These are phyloP conservation scores for Pseudogymnoascus sp. DNA, from an alignment of 2,329 filamentous ascomycete species.

Conservation along the genomic window DNA sequence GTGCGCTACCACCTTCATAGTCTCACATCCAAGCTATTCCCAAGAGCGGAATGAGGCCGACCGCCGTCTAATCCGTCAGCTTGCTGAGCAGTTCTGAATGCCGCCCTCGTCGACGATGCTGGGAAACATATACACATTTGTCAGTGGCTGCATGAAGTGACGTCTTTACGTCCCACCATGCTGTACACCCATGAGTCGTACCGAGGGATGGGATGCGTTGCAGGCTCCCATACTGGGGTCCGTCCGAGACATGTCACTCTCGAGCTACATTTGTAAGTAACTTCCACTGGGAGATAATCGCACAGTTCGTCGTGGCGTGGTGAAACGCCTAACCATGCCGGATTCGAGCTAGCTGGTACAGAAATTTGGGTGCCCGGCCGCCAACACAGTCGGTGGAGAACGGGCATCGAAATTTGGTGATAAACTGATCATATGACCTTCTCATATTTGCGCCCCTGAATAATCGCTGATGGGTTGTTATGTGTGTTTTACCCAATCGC, in stretches of 20 bases:
- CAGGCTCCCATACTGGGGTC: background rate
- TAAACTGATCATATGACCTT: slow-evolving; percentile 1
- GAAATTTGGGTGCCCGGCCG: background rate
- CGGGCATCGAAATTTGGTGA: slow-evolving; percentile 1
- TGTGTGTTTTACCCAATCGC: background rate
- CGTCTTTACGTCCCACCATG: background rate
- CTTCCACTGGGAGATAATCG: background rate
- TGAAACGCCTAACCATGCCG: slow-evolving; percentile 3
- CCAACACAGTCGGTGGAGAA: background rate
- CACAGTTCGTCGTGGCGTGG: background rate
- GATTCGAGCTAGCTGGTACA: background rate
- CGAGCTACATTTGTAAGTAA: background rate
- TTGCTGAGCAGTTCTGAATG: background rate
- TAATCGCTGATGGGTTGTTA: background rate
- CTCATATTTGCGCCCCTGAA: background rate
- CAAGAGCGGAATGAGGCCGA: background rate
- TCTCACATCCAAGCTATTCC: background rate
- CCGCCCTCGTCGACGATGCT: background rate
- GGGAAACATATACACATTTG: slow-evolving; percentile 3
- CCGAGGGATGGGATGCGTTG: background rate
- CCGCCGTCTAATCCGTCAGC: background rate
- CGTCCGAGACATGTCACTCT: background rate
- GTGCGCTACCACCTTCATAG: background rate
- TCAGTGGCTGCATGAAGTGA: slow-evolving; percentile 8
- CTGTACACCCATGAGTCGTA: background rate